A percentile compares a stretch with the other conserved stretches of the same genome.
These are phyloP conservation scores for Coffea eugenioides DNA, from an alignment of 257 asterid species.

Conservation along the genomic window DNA sequence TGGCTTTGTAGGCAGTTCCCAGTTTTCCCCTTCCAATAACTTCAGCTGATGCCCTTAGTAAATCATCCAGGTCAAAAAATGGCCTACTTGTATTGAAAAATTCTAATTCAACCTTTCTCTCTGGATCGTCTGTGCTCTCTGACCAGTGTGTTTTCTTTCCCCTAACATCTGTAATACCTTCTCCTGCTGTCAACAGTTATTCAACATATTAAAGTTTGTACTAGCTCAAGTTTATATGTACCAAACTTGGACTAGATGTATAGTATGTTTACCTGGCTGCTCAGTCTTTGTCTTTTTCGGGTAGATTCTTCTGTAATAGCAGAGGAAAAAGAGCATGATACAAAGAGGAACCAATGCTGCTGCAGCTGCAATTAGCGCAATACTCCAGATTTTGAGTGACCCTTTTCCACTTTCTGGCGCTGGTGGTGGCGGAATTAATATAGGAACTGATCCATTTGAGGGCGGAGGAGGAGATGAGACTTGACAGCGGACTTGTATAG, in stretches of 20 bases:
- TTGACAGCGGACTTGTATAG: constrained; percentile 42
- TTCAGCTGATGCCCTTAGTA: constrained; percentile 63
- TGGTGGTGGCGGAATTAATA: constrained; percentile 23
- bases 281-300: constrained; percentile 18
- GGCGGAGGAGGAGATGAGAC: constrained; percentile 27
- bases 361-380: constrained; percentile 49
- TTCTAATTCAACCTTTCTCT: constrained; percentile 37
- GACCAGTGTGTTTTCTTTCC: constrained; percentile 35
- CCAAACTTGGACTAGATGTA: not conserved
- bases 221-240: not conserved
- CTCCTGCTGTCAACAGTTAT: constrained; percentile 29
- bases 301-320: constrained; percentile 28
- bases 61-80: constrained; percentile 61
- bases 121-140: constrained; percentile 44
- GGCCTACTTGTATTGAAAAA: constrained; percentile 33
- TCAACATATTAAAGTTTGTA: not conserved
- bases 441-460: constrained; percentile 21
- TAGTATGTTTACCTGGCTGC: constrained; percentile 34
- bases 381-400: constrained; percentile 39
- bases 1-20: constrained; percentile 67
- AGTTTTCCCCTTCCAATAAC: constrained; percentile 56
- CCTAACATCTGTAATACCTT: constrained; percentile 20
- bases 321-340: constrained; percentile 33
- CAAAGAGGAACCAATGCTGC: constrained; percentile 31
- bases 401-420: constrained; percentile 9